Evolutionary conservation across 1,139 yeast genomes (phyloP).

Genomic region (Yamadazyma oceani): DNA sequence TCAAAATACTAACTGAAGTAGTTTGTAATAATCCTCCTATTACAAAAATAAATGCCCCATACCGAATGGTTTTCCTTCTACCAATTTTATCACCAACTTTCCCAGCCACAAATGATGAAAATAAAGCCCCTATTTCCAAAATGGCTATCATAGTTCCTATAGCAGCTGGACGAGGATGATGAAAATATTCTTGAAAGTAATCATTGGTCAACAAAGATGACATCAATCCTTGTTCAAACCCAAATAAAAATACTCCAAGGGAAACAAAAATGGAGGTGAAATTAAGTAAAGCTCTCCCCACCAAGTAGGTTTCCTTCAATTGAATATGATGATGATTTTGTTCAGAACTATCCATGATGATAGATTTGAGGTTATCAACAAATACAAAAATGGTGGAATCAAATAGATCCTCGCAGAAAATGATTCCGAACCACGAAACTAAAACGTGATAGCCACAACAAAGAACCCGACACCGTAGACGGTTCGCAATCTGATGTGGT

Average conservation of each 20-base stretch:
- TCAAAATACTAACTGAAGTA: slow-evolving; percentile 37
- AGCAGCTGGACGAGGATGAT: slow-evolving; percentile 56
- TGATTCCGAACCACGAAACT: too few relatives aligned
- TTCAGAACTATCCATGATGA: not conserved
- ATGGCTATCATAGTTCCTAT: slow-evolving; percentile 56
- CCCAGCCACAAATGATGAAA: slow-evolving; percentile 77
- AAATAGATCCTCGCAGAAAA: too few relatives aligned
- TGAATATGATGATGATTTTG: slow-evolving; percentile 28
- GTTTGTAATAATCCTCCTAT: slow-evolving; percentile 82
- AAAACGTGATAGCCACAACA: too few relatives aligned
- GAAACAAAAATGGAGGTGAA: slow-evolving; percentile 62
- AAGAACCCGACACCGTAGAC: too few relatives aligned
- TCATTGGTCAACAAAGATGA: slow-evolving; percentile 64
- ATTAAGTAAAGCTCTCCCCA: slow-evolving; percentile 52
- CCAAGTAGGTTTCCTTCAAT: slow-evolving; percentile 44
- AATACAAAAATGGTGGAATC: too few relatives aligned
- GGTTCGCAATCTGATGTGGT: too few relatives aligned
- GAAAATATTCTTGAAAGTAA: slow-evolving; percentile 70
- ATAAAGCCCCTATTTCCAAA: slow-evolving; percentile 72
- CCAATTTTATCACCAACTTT: slow-evolving; percentile 78
- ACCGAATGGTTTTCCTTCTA: slow-evolving; percentile 74
- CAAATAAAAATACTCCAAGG: slow-evolving; percentile 58
- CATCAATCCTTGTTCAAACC: slow-evolving; percentile 65
- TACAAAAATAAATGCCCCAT: slow-evolving; percentile 79
- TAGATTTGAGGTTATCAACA: not conserved